Conservation (phyloP, 441 rosid species). For the Mallotus repandus region DNA sequence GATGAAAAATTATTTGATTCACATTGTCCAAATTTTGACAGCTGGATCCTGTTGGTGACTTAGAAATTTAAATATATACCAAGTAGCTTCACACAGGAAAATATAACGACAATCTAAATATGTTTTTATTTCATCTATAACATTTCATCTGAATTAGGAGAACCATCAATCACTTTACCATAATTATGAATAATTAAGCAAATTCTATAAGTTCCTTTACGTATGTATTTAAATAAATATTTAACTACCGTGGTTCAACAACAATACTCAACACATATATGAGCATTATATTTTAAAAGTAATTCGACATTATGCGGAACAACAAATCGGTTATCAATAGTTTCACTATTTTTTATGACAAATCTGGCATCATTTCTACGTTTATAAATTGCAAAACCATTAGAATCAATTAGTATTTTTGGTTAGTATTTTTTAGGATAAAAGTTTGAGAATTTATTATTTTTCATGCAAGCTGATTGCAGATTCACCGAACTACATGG, state of each 20-base stretch:
- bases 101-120: neutral
- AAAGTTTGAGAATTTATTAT: too few relatives aligned
- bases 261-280: conserved; percentile 21
- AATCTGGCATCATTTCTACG: neutral
- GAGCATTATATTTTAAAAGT: neutral
- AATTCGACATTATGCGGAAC: neutral
- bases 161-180: too few relatives aligned
- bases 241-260: neutral
- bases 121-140: neutral
- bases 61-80: too few relatives aligned
- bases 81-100: too few relatives aligned
- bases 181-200: neutral
- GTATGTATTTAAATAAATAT: too few relatives aligned
- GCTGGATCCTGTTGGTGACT: conserved; percentile 18
- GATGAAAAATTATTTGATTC: conserved; percentile 1
- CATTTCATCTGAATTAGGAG: neutral
- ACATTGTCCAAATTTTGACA: conserved; percentile 5
- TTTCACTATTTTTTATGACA: neutral
- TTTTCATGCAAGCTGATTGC: too few relatives aligned
- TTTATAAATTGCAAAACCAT: neutral
- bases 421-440: too few relatives aligned
- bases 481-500: too few relatives aligned
- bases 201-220: too few relatives aligned
- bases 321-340: conserved; percentile 14
- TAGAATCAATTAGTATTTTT: too few relatives aligned